Evolutionary conservation across 2,329 filamentous ascomycete species (phyloP).

Genomic region (Pyricularia grisea): DNA sequence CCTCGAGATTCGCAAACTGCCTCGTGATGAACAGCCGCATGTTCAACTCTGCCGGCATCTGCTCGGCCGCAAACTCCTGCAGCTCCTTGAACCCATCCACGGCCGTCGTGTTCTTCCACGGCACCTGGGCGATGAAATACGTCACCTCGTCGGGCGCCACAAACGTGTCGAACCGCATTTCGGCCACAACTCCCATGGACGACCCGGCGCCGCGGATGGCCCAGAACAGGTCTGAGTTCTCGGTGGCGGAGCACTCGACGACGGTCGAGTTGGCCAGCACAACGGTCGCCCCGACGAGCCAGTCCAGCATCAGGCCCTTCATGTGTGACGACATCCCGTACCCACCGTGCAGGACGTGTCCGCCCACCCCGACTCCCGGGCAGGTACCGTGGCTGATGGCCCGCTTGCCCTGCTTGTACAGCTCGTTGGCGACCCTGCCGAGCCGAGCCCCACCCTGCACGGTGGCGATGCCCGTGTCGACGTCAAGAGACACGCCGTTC

Average conservation of each 20-base stretch:
- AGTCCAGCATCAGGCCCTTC: slow-evolving; percentile 23
- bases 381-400: slow-evolving; percentile 41
- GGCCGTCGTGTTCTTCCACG: slow-evolving; percentile 17
- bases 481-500: slow-evolving; percentile 30
- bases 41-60: slow-evolving; percentile 30
- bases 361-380: slow-evolving; percentile 30
- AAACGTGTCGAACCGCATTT: slow-evolving; percentile 29
- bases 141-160: slow-evolving; percentile 22
- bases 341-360: slow-evolving; percentile 27
- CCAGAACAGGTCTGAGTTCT: background rate
- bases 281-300: slow-evolving; percentile 23
- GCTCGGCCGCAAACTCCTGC: slow-evolving; percentile 18
- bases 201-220: slow-evolving; percentile 1
- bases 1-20: slow-evolving; percentile 25
- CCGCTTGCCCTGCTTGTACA: slow-evolving; percentile 25
- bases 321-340: slow-evolving; percentile 25
- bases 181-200: slow-evolving; percentile 1
- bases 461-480: slow-evolving; percentile 26
- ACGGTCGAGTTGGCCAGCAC: slow-evolving; percentile 27
- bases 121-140: slow-evolving; percentile 18
- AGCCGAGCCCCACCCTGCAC: slow-evolving; percentile 39
- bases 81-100: slow-evolving; percentile 17
- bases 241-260: slow-evolving; percentile 13
- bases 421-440: slow-evolving; percentile 31
- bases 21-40: slow-evolving; percentile 28